phyloP scores from a whole-genome alignment of 352 stramenopile species.

The Phytophthora cactorum region DNA sequence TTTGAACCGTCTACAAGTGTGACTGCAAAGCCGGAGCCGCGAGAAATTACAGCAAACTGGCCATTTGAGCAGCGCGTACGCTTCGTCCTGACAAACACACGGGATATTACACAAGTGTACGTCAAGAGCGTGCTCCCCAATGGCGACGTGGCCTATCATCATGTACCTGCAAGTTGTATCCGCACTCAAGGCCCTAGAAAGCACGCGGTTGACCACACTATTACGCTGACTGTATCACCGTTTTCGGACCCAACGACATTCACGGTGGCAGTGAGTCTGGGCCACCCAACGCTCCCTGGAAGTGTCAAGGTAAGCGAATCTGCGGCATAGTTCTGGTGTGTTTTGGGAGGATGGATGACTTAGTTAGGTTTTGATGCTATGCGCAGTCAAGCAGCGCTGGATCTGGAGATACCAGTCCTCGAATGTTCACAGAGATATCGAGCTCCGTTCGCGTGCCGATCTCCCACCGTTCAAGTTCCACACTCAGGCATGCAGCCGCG shows the following conservation, averaged over 20 bases:
- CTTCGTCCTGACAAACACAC: slow-evolving; percentile 34
- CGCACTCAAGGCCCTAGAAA: slow-evolving; percentile 16
- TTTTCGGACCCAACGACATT: slow-evolving; percentile 69
- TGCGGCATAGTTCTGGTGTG: background rate
- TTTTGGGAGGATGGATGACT: slow-evolving; percentile 10
- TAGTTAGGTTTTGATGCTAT: slow-evolving; percentile 9
- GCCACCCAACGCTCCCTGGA: slow-evolving; percentile 38
- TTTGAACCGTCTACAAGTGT: slow-evolving; percentile 21
- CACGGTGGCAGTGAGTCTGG: slow-evolving; percentile 44
- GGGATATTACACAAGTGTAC: slow-evolving; percentile 44
- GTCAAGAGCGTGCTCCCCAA: slow-evolving; percentile 56
- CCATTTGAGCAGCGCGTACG: slow-evolving; percentile 47
- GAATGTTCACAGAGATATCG: slow-evolving; percentile 50
- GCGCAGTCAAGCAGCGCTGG: slow-evolving; percentile 2
- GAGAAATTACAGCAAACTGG: slow-evolving; percentile 61
- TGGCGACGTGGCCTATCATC: slow-evolving; percentile 44
- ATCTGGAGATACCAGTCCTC: slow-evolving; percentile 12
- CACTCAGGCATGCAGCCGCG: slow-evolving; percentile 25
- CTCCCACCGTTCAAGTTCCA: slow-evolving; percentile 55
- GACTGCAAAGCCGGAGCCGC: slow-evolving; percentile 34
- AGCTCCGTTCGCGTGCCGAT: slow-evolving; percentile 35
- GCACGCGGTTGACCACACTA: slow-evolving; percentile 39
- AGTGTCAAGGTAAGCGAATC: slow-evolving; percentile 31
- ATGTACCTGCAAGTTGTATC: slow-evolving; percentile 39
- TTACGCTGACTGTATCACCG: slow-evolving; percentile 47